Conservation (phyloP, 2,329 filamentous ascomycete species). For the Tolypocladium inflatum region DNA sequence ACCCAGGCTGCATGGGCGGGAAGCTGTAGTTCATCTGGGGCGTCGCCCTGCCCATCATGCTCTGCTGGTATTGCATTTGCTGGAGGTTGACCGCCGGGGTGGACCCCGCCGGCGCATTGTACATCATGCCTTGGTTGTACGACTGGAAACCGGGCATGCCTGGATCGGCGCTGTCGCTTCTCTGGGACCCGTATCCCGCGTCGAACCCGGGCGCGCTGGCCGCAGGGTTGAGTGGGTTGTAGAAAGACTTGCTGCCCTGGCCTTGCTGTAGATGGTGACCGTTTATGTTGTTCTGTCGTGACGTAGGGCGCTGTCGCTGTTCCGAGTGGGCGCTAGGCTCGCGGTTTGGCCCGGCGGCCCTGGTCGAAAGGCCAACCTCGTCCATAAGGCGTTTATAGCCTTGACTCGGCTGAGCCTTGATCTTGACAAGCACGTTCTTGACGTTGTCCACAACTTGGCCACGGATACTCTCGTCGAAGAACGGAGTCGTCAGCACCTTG, state of each 20-base stretch:
- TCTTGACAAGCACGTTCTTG: conserved; percentile 74
- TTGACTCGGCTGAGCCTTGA: conserved; percentile 89
- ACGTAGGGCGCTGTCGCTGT: conserved; percentile 46
- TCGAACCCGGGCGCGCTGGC: conserved; percentile 37
- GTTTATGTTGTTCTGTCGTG: conserved; percentile 41
- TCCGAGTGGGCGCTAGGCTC: conserved; percentile 34
- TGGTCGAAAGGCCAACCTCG: conserved; percentile 80
- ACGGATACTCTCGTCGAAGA: conserved; percentile 89
- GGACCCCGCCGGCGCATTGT: conserved; percentile 33
- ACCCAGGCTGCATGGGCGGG: conserved; percentile 45
- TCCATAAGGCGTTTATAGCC: conserved; percentile 99
- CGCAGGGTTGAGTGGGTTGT: conserved; percentile 37
- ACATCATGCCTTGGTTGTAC: conserved; percentile 44
- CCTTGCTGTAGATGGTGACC: conserved; percentile 29
- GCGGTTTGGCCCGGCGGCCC: conserved; percentile 35
- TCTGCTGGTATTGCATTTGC: conserved; percentile 51
- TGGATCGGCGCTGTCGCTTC: conserved; percentile 42
- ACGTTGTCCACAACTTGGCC: conserved; percentile 86
- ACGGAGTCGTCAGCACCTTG: conserved; percentile 95
- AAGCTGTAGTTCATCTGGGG: conserved; percentile 50
- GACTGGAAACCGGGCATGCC: conserved; percentile 39
- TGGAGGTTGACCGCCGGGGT: conserved; percentile 37
- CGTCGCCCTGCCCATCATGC: conserved; percentile 41
- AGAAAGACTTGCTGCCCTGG: conserved; percentile 40
- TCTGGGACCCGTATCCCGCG: conserved; percentile 38